Conservation (phyloP, 2,329 filamentous ascomycete species). For the Fusarium sp. region DNA sequence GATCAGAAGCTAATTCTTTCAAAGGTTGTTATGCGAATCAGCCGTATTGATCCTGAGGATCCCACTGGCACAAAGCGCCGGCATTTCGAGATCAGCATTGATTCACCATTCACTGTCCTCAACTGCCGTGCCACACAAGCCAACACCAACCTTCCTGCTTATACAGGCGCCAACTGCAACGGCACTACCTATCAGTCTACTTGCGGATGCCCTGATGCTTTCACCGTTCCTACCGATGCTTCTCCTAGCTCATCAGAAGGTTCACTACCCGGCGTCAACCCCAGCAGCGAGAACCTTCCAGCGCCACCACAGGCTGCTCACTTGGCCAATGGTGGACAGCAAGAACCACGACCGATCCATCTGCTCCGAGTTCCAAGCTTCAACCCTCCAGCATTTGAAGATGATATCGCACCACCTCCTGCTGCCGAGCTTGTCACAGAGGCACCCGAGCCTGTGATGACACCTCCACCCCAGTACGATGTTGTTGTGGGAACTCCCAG, state of each 20-base stretch:
- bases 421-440: constrained; percentile 41
- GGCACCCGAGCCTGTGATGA: constrained; percentile 62
- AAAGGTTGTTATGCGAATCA: constrained; percentile 92
- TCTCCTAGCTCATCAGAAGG: constrained; percentile 74
- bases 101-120: constrained; percentile 92
- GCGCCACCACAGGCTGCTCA: constrained; percentile 68
- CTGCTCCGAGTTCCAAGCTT: constrained; percentile 85
- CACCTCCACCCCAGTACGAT: constrained; percentile 88
- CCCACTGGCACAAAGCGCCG: constrained; percentile 77
- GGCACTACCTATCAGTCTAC: constrained; percentile 57
- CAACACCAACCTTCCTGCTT: constrained; percentile 87
- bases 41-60: constrained; percentile 82
- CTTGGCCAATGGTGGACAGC: constrained; percentile 46
- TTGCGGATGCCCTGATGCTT: constrained; percentile 66
- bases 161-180: constrained; percentile 66
- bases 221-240: constrained; percentile 66
- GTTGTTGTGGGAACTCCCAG: constrained; percentile 76
- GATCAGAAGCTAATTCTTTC: neutral
- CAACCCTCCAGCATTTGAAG: constrained; percentile 88
- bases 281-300: constrained; percentile 51
- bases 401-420: constrained; percentile 64
- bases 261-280: constrained; percentile 56
- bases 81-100: constrained; percentile 96
- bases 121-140: constrained; percentile 93
- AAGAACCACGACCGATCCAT: constrained; percentile 79